These are phyloP conservation scores for Cordyceps cicadae DNA, from an alignment of 2,329 filamentous ascomycete species.

Conservation along the genomic window DNA sequence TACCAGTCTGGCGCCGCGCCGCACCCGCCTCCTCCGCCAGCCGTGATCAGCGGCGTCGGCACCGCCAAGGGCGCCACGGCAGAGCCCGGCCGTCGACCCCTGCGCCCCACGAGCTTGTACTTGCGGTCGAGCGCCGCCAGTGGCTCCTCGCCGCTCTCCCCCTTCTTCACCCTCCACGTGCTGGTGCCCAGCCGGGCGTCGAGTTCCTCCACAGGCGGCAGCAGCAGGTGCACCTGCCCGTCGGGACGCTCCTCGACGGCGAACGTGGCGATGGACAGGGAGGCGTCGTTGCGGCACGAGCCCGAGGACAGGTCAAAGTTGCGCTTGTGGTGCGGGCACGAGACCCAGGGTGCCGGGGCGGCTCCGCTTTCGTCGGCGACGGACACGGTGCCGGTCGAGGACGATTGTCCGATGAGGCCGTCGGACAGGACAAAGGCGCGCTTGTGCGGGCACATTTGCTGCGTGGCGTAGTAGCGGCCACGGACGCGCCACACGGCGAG, in stretches of 20 bases:
- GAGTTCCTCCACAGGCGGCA: slow-evolving; percentile 73
- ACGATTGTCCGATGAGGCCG: slow-evolving; percentile 67
- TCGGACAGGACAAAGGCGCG: slow-evolving; percentile 84
- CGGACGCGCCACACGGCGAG: slow-evolving; percentile 78
- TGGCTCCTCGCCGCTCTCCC: slow-evolving; percentile 41
- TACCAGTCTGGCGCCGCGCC: slow-evolving; percentile 41
- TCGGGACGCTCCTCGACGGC: slow-evolving; percentile 63
- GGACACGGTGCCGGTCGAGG: slow-evolving; percentile 9
- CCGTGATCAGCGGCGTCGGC: slow-evolving; percentile 26
- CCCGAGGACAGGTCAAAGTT: slow-evolving; percentile 73
- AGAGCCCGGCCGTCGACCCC: slow-evolving; percentile 34
- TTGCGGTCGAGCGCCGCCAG: slow-evolving; percentile 39
- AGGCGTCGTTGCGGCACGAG: slow-evolving; percentile 64
- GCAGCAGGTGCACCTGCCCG: slow-evolving; percentile 69
- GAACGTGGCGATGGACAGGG: slow-evolving; percentile 76
- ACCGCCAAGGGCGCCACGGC: slow-evolving; percentile 26
- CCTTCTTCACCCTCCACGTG: slow-evolving; percentile 70
- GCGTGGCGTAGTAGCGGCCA: slow-evolving; percentile 73
- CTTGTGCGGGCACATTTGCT: slow-evolving; percentile 94
- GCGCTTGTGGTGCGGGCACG: slow-evolving; percentile 81
- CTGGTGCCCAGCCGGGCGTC: slow-evolving; percentile 70
- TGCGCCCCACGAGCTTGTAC: slow-evolving; percentile 35
- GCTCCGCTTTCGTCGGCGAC: slow-evolving; percentile 17
- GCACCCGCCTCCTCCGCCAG: slow-evolving; percentile 16
- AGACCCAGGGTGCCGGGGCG: slow-evolving; percentile 58